A percentile compares a stretch with the other conserved stretches of the same genome.
These are phyloP conservation scores for Apiospora pterosperma DNA, from an alignment of 2,329 filamentous ascomycete genomes.

Conservation along the genomic window DNA sequence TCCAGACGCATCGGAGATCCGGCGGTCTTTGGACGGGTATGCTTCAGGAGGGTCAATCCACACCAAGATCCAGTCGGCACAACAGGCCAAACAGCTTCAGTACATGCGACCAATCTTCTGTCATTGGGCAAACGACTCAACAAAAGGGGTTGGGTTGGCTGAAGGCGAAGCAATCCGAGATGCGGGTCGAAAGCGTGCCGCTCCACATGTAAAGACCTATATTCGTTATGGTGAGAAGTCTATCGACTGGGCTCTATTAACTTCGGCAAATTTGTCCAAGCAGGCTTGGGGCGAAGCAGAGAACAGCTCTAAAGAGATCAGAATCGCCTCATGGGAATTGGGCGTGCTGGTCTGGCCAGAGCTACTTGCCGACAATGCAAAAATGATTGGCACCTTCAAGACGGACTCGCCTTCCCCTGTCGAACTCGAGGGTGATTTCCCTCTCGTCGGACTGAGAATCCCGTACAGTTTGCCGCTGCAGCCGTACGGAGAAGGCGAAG, in stretches of 20 bases:
- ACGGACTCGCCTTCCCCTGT: conserved; percentile 47
- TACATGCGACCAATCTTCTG: conserved; percentile 69
- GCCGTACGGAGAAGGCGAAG: conserved; percentile 58
- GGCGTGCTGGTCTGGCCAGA: conserved; percentile 81
- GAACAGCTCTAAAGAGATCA: conserved; percentile 56
- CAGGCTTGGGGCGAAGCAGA: conserved; percentile 79
- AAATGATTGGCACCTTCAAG: conserved; percentile 69
- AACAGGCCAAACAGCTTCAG: conserved; percentile 70
- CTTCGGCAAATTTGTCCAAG: conserved; percentile 87
- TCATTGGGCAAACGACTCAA: conserved; percentile 69
- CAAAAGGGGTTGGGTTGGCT: conserved; percentile 21
- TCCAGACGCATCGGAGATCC: conserved; percentile 75
- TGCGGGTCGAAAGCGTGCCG: conserved; percentile 64
- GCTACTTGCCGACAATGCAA: conserved; percentile 42
- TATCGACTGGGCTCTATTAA: conserved; percentile 83
- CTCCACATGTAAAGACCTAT: conserved; percentile 89
- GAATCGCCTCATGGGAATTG: conserved; percentile 78
- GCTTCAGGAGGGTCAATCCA: conserved; percentile 76
- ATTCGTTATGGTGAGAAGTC: conserved; percentile 55
- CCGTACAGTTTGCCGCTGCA: conserved; percentile 79
- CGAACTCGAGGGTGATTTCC: conserved; percentile 12
- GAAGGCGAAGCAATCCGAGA: conserved; percentile 30
- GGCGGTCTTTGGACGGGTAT: conserved; percentile 75
- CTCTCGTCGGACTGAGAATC: conserved; percentile 67
- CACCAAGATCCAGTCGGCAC: conserved; percentile 66